These are phyloP conservation scores for Gossypium trilobum DNA, from an alignment of 441 rosid species.

Conservation along the genomic window DNA sequence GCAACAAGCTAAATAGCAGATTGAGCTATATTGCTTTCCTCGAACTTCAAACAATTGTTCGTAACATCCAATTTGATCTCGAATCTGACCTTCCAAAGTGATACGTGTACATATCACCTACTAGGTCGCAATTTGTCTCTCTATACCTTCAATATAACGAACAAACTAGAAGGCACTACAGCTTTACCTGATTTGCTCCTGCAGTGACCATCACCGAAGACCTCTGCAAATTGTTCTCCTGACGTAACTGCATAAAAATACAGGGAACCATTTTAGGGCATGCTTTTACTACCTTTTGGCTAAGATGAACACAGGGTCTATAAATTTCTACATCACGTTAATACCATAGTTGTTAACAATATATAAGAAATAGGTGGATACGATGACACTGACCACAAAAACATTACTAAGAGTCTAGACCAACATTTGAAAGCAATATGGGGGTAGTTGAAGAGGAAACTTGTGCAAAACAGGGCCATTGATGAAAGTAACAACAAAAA, in stretches of 20 bases:
- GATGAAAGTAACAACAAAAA: background rate
- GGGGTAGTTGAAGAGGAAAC: background rate
- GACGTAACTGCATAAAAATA: slow-evolving; percentile 41
- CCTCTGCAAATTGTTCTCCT: slow-evolving; percentile 64
- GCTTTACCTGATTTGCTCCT: slow-evolving; percentile 87
- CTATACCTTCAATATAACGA: slow-evolving; percentile 8
- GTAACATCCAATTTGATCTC: no score
- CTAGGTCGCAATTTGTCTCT: background rate
- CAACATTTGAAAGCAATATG: background rate
- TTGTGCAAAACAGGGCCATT: background rate
- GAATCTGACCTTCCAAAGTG: background rate
- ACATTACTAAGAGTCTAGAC: background rate
- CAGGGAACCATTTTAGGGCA: slow-evolving; percentile 1
- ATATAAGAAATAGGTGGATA: background rate
- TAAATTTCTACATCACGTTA: background rate
- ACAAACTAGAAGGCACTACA: background rate
- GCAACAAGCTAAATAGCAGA: no score
- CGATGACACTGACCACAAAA: background rate
- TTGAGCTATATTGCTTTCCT: no score
- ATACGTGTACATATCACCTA: background rate
- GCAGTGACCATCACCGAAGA: slow-evolving; percentile 94
- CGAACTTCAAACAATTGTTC: no score
- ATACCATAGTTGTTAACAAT: background rate
- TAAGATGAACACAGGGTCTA: background rate
- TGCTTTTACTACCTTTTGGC: background rate